Conservation (phyloP, 148 eudicot species). For the Chenopodium album region DNA sequence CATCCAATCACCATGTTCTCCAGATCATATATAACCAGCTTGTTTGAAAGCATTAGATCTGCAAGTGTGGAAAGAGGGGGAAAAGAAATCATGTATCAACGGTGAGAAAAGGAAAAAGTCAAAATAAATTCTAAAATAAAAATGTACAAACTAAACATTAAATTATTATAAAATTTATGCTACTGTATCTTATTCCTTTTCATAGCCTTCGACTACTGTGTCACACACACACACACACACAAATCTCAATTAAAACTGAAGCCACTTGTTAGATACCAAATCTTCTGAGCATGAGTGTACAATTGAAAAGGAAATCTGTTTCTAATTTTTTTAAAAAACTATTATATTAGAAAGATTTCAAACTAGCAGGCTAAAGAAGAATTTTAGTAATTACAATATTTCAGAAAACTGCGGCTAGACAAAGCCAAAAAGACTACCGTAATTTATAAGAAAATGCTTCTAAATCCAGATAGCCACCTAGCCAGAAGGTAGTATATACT, state of each 20-base stretch:
- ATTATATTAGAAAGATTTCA: not conserved
- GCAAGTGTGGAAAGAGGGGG: conserved; percentile 23
- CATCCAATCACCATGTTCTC: conserved; percentile 58
- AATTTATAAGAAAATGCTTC: not conserved
- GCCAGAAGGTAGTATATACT: not conserved
- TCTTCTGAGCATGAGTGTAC: not conserved
- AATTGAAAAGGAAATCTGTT: not conserved
- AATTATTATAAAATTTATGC: not conserved
- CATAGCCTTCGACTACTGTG: not conserved
- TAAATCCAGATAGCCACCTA: not conserved
- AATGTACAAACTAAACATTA: not conserved
- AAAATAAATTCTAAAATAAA: not conserved
- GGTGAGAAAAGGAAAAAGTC: not conserved
- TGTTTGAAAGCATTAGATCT: conserved; percentile 56
- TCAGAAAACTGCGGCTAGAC: not conserved
- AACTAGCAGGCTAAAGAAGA: not conserved
- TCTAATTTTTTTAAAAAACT: not conserved
- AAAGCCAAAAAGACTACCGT: not conserved
- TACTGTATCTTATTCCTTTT: not conserved
- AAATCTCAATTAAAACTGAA: too few relatives aligned
- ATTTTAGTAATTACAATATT: not conserved
- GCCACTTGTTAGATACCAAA: not conserved
- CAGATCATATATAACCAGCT: conserved; percentile 55
- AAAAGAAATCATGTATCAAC: not conserved
- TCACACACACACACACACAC: too few relatives aligned